These are phyloP conservation scores for Aureobasidium mangrovei DNA, from an alignment of 2,329 filamentous ascomycete species.

Conservation along the genomic window DNA sequence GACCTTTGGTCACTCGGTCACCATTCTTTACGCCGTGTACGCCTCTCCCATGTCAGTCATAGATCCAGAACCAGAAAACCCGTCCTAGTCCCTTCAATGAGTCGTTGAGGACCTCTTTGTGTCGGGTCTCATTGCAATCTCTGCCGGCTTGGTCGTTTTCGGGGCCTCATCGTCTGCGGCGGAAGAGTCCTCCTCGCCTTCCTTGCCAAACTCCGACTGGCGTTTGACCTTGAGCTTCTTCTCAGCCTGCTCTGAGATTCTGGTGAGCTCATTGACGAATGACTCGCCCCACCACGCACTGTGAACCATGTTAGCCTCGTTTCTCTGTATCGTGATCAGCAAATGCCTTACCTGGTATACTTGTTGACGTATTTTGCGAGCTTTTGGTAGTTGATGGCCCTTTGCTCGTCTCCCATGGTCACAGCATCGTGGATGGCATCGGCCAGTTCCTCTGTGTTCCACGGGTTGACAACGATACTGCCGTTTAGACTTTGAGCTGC, in stretches of 20 bases:
- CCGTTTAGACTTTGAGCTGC: conserved; percentile 92
- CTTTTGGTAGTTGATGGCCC: conserved; percentile 79
- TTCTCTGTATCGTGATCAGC: not conserved
- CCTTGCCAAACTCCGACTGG: conserved; percentile 15
- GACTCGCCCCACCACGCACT: conserved; percentile 92
- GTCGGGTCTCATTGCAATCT: not conserved
- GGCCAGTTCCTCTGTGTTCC: conserved; percentile 94
- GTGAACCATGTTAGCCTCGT: not conserved
- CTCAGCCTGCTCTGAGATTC: conserved; percentile 46
- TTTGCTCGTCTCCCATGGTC: conserved; percentile 86
- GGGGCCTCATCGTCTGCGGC: not conserved
- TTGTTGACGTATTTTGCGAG: conserved; percentile 93
- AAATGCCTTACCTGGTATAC: conserved; percentile 62
- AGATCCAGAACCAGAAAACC: not conserved
- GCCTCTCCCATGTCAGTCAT: not conserved
- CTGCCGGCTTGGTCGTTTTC: too few species aligned
- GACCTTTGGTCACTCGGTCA: not conserved
- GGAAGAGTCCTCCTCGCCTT: not conserved
- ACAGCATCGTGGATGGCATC: conserved; percentile 93
- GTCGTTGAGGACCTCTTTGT: not conserved
- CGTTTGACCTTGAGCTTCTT: conserved; percentile 38
- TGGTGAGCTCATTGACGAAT: conserved; percentile 74
- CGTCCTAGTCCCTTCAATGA: not conserved
- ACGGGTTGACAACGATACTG: conserved; percentile 90
- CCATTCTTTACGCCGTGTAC: conserved; percentile 5